phyloP scores from a whole-genome alignment of 2,329 filamentous ascomycete genomes.

The Fusarium humuli region DNA sequence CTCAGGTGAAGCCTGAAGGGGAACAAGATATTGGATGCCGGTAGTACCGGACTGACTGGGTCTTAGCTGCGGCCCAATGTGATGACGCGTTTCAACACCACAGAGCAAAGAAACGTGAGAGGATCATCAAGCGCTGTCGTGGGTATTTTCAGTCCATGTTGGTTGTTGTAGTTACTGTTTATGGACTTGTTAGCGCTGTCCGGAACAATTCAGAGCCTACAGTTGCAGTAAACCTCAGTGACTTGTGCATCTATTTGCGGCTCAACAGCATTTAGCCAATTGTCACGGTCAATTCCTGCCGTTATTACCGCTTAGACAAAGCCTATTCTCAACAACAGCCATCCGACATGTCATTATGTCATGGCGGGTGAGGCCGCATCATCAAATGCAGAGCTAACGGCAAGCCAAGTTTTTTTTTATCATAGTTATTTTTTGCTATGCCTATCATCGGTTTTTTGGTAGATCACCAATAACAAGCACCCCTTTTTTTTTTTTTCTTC shows the following conservation, averaged over 20 bases:
- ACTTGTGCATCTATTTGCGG: constrained; percentile 24
- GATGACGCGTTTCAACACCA: constrained; percentile 43
- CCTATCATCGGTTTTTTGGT: background rate
- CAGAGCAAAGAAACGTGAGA: background rate
- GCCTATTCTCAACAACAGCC: background rate
- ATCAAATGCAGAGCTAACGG: constrained; percentile 31
- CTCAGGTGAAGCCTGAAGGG: constrained; percentile 24
- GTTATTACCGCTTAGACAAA: constrained; percentile 16
- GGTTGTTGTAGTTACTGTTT: background rate
- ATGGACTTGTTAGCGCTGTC: constrained; percentile 14
- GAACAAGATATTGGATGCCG: constrained; percentile 32
- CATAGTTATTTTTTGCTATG: constrained; percentile 1
- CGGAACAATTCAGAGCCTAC: constrained; percentile 1
- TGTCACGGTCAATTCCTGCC: constrained; percentile 2
- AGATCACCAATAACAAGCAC: background rate
- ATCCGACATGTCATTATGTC: constrained; percentile 35
- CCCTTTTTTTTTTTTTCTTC: constrained; percentile 11
- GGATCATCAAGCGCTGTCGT: constrained; percentile 21
- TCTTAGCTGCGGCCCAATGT: constrained; percentile 38
- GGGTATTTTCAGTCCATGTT: background rate
- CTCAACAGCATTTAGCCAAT: constrained; percentile 28
- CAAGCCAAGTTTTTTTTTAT: constrained; percentile 14
- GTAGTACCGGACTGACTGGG: constrained; percentile 39
- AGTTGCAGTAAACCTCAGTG: background rate
- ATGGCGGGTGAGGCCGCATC: constrained; percentile 34